A percentile compares a stretch with the other conserved stretches of the same genome.
Evolutionary conservation across 208 protist species (phyloP).

Genomic region (Strigomonas oncopelti): DNA sequence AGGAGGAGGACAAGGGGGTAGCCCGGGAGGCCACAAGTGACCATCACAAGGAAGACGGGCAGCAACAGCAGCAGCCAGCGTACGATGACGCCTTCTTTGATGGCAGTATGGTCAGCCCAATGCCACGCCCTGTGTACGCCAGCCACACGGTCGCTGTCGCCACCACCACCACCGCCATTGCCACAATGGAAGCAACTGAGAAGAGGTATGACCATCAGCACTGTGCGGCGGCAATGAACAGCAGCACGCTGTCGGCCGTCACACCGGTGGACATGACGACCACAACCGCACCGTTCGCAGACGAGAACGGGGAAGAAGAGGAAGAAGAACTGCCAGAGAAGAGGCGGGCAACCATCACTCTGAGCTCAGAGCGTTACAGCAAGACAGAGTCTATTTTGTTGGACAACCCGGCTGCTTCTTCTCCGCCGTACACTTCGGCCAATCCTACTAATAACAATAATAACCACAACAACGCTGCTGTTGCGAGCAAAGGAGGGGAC

Average conservation of each 20-base stretch:
- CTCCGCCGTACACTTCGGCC: not conserved
- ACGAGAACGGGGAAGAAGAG: slow-evolving; percentile 7
- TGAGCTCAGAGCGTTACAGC: not conserved
- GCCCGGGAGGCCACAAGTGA: not conserved
- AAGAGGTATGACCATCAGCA: too few species aligned
- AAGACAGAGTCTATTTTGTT: not conserved
- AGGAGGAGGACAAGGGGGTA: slow-evolving; percentile 2
- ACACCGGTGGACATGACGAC: not conserved
- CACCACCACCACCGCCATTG: not conserved
- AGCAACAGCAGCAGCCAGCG: not conserved
- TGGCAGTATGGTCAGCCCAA: slow-evolving; percentile 29
- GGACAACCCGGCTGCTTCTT: not conserved
- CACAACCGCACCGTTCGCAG: not conserved
- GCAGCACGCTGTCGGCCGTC: slow-evolving; percentile 3
- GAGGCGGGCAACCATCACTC: not conserved
- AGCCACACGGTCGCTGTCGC: not conserved
- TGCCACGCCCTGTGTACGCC: slow-evolving; percentile 22
- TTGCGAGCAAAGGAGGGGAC: too few species aligned
- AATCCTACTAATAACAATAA: not conserved
- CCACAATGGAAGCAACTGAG: too few species aligned
- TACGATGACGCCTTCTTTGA: not conserved
- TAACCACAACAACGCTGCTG: too few species aligned
- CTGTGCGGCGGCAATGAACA: not conserved
- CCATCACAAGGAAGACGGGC: not conserved
- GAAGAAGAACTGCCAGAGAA: not conserved